Conservation (phyloP, 345 rosid genomes). For the Brassica nigra region DNA sequence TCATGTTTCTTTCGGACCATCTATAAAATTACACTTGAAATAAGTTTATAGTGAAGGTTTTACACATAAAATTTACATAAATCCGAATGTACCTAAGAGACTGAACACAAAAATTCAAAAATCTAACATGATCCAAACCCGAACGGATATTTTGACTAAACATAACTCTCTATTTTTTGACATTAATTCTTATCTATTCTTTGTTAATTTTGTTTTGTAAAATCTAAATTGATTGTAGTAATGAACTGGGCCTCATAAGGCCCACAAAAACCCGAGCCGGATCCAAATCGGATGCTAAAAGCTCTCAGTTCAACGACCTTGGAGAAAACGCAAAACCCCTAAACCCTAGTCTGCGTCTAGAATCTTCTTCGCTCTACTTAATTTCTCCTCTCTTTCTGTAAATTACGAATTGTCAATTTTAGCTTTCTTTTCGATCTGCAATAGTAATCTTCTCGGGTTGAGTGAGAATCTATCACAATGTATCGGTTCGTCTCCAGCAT, state of each 20-base stretch:
- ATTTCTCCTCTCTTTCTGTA: background rate
- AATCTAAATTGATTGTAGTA: background rate
- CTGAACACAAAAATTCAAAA: too few relatives aligned
- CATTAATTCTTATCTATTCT: too few relatives aligned
- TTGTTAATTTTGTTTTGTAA: background rate
- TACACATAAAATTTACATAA: too few relatives aligned
- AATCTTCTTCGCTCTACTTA: conserved; percentile 18
- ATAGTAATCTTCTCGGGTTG: conserved; percentile 6
- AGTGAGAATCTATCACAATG: conserved; percentile 30
- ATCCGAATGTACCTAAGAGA: too few relatives aligned
- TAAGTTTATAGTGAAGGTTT: too few relatives aligned
- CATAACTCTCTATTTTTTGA: too few relatives aligned
- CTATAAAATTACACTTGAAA: too few relatives aligned
- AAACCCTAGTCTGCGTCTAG: conserved; percentile 36
- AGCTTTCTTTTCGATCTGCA: conserved; percentile 17
- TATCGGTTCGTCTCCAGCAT: conserved; percentile 33
- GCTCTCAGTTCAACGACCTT: background rate
- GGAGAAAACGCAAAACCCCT: conserved; percentile 39
- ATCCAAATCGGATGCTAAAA: conserved; percentile 30
- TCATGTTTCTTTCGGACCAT: too few relatives aligned
- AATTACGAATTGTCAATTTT: conserved; percentile 3
- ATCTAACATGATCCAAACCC: too few relatives aligned
- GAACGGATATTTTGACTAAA: too few relatives aligned
- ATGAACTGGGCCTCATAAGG: conserved; percentile 28
- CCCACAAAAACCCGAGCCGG: conserved; percentile 18